Base-by-base conservation (phyloP, 2,329 filamentous ascomycete species). In the Acrocalymma vagum region DNA sequence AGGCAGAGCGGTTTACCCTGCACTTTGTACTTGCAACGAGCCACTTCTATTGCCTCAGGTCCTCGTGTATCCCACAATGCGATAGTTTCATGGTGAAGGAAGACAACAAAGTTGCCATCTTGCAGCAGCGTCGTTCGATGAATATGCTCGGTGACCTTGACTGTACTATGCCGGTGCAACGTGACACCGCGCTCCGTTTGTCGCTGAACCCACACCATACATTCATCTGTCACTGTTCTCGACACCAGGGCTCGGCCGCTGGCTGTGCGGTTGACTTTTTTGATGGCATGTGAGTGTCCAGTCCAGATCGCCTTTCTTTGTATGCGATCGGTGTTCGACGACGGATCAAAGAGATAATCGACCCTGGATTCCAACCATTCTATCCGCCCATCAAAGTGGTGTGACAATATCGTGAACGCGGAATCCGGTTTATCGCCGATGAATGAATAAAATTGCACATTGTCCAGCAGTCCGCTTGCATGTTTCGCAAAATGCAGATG, bases 221-320 rank as follows among this genome's bases (percentile, higher is more conserved):
- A 86, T 65, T 95, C 89, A 45, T 90, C 88, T 28, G 85, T 78
- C 44, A 84, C 79, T 0, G 92, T 95, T 35, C 90, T 81, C 6
- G 92, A 95, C 21, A 95, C 84, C 28, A 96, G 76, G 4, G 90
- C 87, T 50, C 84, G 80, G 7, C 91, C 92, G 58, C 85, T 88
- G 28, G 87, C 88, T 59, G 92, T 95, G 46, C 91, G 86, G 29
- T 95, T 86, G 45, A 96, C 88, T 63, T 95, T 95, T 60, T 87
- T 86, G 48, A 96, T 84, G 0, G 89, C 78, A 11, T 81, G 81
- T 11, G 87, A 88, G 72, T 96, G 92, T 1, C 93, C 92, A 2
- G 90, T 90, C 89, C 91, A 95, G 2, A 85, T 79, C 2, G 83
- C 80, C 48, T 81, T 82, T 10, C 83, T 77, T 14, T 74, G 71